Evolutionary conservation across 2,329 filamentous ascomycete genomes (phyloP).

Genomic region (Verruconis gallopava): DNA sequence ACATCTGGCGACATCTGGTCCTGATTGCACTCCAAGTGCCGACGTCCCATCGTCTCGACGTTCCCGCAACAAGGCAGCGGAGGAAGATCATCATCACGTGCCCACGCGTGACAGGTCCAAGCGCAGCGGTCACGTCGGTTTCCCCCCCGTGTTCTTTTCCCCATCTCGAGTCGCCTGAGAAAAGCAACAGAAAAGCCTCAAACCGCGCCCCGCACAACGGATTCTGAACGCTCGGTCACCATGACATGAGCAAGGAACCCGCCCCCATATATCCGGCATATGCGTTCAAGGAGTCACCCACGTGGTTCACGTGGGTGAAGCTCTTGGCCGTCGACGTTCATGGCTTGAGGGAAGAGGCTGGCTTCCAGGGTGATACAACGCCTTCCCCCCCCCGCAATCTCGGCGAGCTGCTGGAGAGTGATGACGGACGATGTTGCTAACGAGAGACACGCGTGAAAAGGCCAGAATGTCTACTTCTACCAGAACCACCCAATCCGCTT

Average conservation of each 20-base stretch:
- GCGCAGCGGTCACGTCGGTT: no score
- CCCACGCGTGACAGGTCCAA: no score
- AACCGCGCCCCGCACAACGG: not conserved
- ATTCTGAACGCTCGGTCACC: not conserved
- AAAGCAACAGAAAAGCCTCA: not conserved
- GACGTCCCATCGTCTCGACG: no score
- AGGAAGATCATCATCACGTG: no score
- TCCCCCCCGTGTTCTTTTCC: no score
- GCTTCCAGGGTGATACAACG: constrained; percentile 28
- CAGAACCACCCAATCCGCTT: constrained; percentile 41
- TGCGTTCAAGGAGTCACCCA: constrained; percentile 48
- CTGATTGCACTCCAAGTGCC: no score
- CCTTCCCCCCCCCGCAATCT: not conserved
- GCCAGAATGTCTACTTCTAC: constrained; percentile 42
- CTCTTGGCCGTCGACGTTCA: constrained; percentile 44
- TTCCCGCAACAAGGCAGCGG: no score
- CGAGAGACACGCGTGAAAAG: constrained; percentile 20
- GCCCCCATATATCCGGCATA: constrained; percentile 40
- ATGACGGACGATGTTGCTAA: not conserved
- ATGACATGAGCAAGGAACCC: constrained; percentile 8
- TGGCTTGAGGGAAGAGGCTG: constrained; percentile 31
- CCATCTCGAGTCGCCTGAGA: no score
- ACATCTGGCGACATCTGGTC: no score
- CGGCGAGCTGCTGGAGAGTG: not conserved
- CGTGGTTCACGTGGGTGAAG: constrained; percentile 51